phyloP scores from a whole-genome alignment of 164 flowering plant species.

The Sextonia rubra region DNA sequence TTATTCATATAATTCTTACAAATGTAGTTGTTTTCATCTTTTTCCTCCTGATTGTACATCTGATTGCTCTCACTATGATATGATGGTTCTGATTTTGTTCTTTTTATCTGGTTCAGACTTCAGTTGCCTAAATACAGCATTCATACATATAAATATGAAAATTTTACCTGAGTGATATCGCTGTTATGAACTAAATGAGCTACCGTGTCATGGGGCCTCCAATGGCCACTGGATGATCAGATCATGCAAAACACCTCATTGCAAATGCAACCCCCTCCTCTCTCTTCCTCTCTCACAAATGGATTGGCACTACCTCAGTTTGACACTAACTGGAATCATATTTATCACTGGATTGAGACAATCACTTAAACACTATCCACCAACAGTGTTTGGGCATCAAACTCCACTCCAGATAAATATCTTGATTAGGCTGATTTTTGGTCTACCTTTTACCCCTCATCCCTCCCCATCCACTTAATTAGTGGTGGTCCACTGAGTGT shows the following conservation, averaged over 20 bases:
- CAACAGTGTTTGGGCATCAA: no score
- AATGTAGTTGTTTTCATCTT: constrained; percentile 9
- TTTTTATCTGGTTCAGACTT: not conserved
- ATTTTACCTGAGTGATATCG: not conserved
- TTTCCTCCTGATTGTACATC: constrained; percentile 10
- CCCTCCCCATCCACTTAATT: no score
- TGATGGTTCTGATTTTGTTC: constrained; percentile 11
- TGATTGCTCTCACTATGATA: constrained; percentile 8
- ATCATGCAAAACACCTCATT: no score
- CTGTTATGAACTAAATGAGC: not conserved
- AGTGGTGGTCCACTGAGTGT: no score
- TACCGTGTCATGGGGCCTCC: not conserved
- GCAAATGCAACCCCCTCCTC: no score
- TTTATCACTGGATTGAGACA: no score
- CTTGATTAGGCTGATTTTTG: no score
- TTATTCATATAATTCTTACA: constrained; percentile 28
- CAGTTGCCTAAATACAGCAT: not conserved
- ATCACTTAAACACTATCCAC: no score
- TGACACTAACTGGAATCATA: not conserved
- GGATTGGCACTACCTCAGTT: not conserved
- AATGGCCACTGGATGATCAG: no score
- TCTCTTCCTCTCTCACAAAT: no score
- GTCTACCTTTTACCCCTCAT: no score
- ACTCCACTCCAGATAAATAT: no score
- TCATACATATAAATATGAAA: not conserved